These are phyloP conservation scores for Serendipita sp. DNA, from an alignment of 768 basidiomycete genomes.

Conservation along the genomic window DNA sequence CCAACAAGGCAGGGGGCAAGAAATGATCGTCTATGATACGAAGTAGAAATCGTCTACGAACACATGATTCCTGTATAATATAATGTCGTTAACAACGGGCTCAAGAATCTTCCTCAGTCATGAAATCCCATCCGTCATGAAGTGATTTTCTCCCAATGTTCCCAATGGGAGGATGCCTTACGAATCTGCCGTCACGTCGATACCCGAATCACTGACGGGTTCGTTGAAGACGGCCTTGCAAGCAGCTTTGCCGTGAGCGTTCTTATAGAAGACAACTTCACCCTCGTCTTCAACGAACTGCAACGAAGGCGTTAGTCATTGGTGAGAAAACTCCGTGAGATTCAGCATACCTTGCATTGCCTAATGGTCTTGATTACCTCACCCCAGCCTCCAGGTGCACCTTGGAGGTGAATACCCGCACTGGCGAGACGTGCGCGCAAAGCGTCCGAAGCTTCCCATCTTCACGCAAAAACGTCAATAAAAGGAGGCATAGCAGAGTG, in stretches of 20 bases:
- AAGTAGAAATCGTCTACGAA: neutral
- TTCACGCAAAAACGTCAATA: conserved; percentile 14
- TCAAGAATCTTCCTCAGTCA: neutral
- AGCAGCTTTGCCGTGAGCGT: conserved; percentile 61
- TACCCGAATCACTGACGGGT: conserved; percentile 47
- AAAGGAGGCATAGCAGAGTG: neutral
- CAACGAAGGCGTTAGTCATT: neutral
- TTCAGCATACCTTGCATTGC: conserved; percentile 48
- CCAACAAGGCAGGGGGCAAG: neutral
- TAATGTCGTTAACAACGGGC: neutral
- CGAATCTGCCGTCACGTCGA: conserved; percentile 29
- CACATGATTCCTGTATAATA: neutral
- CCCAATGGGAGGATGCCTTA: neutral
- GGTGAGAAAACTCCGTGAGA: neutral
- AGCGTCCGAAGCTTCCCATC: conserved; percentile 83
- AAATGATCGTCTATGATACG: neutral
- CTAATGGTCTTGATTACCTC: conserved; percentile 64
- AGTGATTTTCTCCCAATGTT: too few relatives aligned
- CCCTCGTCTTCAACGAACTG: conserved; percentile 91
- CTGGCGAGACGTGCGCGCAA: conserved; percentile 57
- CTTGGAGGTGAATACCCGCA: conserved; percentile 46
- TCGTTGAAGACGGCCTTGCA: conserved; percentile 50
- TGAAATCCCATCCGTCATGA: neutral
- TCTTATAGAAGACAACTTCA: conserved; percentile 82
- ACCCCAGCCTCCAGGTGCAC: conserved; percentile 61